phyloP scores from a whole-genome alignment of 2,329 filamentous ascomycete genomes.

The Aspergillus sp. region DNA sequence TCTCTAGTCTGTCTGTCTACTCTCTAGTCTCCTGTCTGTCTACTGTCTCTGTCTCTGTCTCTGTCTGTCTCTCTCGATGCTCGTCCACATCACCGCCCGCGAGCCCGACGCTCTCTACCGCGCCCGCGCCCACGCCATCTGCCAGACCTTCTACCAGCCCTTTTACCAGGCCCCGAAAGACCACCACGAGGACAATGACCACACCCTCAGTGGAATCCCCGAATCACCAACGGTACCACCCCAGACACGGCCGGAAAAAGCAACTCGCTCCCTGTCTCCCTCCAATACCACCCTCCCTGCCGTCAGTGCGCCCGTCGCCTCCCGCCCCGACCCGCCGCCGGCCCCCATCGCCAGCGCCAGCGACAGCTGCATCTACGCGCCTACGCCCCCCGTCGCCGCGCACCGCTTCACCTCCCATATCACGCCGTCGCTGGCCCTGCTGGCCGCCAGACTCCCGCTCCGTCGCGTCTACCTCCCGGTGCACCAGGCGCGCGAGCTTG shows the following conservation, averaged over 20 bases:
- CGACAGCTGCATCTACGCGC: constrained; percentile 44
- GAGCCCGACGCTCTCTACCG: constrained; percentile 34
- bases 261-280: no score
- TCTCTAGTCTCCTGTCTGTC: no score
- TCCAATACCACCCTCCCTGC: no score
- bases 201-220: constrained; percentile 24
- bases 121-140: constrained; percentile 30
- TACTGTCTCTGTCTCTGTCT: no score
- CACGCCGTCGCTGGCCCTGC: constrained; percentile 47
- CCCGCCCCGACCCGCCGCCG: no score
- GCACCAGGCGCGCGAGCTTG: constrained; percentile 42
- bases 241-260: no score
- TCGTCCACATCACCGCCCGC: constrained; percentile 36
- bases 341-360: no score
- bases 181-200: not conserved
- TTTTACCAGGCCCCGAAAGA: not conserved
- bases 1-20: no score
- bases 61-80: no score
- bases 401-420: constrained; percentile 46
- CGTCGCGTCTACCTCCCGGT: constrained; percentile 47
- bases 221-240: constrained; percentile 16
- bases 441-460: constrained; percentile 48
- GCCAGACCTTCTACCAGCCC: constrained; percentile 4
- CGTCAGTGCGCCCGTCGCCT: no score
- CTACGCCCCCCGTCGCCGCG: constrained; percentile 45